phyloP scores from a whole-genome alignment of 305 asterid species.

The Solanum hybrid region DNA sequence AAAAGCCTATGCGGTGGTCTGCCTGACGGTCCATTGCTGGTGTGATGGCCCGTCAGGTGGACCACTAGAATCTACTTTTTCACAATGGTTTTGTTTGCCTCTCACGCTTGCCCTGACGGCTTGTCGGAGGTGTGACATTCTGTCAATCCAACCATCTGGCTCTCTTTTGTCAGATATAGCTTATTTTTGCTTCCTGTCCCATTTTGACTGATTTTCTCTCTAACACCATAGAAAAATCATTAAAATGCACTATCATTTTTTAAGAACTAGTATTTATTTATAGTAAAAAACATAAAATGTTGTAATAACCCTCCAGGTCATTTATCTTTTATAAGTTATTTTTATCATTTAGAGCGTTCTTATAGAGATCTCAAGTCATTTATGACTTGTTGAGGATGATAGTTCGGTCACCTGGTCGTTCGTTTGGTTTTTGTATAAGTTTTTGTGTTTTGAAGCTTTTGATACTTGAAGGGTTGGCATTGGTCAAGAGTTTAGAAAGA shows the following conservation, averaged over 20 bases:
- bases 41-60: not conserved
- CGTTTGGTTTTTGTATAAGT: not conserved
- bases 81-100: not conserved
- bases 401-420: not conserved
- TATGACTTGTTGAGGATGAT: not conserved
- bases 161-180: not conserved
- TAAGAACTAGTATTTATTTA: not conserved
- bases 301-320: not conserved
- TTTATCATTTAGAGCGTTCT: not conserved
- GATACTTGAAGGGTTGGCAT: not conserved
- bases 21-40: not conserved
- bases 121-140: not conserved
- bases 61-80: not conserved
- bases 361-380: not conserved
- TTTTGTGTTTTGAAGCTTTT: not conserved
- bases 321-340: not conserved
- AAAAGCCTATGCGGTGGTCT: not conserved
- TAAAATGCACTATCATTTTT: not conserved
- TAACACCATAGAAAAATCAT: not conserved
- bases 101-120: not conserved
- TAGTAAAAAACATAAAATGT: not conserved
- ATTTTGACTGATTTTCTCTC: not conserved
- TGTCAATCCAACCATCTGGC: not conserved
- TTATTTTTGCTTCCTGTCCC: not conserved
- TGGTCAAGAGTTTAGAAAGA: not conserved